Evolutionary conservation across 805 yeast species (phyloP), one percentile per base, ranked within the genome.

Genomic region (Lipomyces kockii): DNA sequence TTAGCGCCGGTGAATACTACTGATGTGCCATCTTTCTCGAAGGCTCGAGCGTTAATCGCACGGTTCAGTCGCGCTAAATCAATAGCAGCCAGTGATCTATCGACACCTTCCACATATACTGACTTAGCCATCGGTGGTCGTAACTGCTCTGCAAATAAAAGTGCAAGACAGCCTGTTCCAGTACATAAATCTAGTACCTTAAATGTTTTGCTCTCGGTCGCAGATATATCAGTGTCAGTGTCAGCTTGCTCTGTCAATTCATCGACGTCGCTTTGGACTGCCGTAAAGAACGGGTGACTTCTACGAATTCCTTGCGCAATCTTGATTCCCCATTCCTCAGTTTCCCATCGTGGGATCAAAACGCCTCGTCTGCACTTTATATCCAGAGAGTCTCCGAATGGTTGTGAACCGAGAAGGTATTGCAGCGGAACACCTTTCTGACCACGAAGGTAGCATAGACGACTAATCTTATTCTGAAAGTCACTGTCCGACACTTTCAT

Each of bases 291-390:
- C 5, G 61, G 60, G 56, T 66, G 66, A 27, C 39, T 43, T 43
- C 49, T 25, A 12, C 46, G 56, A 14, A 65, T 54, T 3, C 53
- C 55, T 3, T 32, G 43, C 3, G 70, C 63, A 29, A 62, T 14
- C 20, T 53, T 46, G 7, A 79, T 46, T 9, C 84, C 80, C 98
- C 98, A 94, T 74, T 92, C 97, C 76, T 94, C 98, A 0, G 99
- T 94, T 76, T 94, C 99, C 89, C 94, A 88, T 60, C 99, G 79
- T 0, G 99, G 98, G 34, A 94, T 93, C 67, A 94, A 79, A 1
- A 92, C 98, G 0, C 87, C 87, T 0, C 80, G 80, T 35, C 77
- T 73, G 73, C 97, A 91, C 32, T 73, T 65, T 3, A 94, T 83
- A 12, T 84, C 85, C 60, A 94, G 75, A 22, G 61, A 32, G 0